Conservation (phyloP, 371 early-diverging fungal genomes). For the Mucor saturninus region DNA sequence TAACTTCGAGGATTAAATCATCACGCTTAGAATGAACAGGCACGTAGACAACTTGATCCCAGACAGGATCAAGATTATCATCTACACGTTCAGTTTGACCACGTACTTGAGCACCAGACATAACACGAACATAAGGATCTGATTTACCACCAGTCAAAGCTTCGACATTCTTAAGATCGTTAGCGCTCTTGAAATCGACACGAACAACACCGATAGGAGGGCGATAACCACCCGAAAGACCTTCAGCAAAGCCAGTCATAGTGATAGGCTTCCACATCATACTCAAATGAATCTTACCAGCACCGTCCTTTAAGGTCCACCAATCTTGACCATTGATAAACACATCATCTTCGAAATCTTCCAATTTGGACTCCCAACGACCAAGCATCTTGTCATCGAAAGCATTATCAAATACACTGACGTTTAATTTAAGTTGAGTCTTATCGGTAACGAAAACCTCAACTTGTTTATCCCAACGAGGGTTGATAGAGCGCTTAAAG, state of each 20-base stretch:
- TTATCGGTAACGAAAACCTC: constrained; percentile 55
- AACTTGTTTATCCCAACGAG: constrained; percentile 57
- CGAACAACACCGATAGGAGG: constrained; percentile 86
- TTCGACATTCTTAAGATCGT: constrained; percentile 76
- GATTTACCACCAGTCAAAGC: constrained; percentile 72
- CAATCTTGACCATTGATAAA: constrained; percentile 54
- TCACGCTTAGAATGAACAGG: constrained; percentile 75
- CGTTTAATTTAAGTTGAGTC: constrained; percentile 40
- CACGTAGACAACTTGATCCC: constrained; percentile 78
- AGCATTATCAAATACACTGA: constrained; percentile 36
- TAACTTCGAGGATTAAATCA: constrained; percentile 73
- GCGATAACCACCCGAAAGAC: constrained; percentile 49
- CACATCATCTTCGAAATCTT: constrained; percentile 38
- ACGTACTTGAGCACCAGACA: constrained; percentile 63
- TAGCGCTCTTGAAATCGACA: constrained; percentile 75
- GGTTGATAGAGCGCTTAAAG: constrained; percentile 59
- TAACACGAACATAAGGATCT: constrained; percentile 84
- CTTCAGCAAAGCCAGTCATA: constrained; percentile 55
- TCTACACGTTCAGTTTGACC: constrained; percentile 72
- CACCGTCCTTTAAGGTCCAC: constrained; percentile 51
- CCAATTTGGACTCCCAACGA: constrained; percentile 33
- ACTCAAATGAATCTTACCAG: constrained; percentile 56
- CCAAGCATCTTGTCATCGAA: constrained; percentile 41
- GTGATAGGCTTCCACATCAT: constrained; percentile 63
- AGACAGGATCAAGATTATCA: constrained; percentile 81